These are phyloP conservation scores for Rhododendron vialii DNA, from an alignment of 148 eudicot species.

Conservation along the genomic window DNA sequence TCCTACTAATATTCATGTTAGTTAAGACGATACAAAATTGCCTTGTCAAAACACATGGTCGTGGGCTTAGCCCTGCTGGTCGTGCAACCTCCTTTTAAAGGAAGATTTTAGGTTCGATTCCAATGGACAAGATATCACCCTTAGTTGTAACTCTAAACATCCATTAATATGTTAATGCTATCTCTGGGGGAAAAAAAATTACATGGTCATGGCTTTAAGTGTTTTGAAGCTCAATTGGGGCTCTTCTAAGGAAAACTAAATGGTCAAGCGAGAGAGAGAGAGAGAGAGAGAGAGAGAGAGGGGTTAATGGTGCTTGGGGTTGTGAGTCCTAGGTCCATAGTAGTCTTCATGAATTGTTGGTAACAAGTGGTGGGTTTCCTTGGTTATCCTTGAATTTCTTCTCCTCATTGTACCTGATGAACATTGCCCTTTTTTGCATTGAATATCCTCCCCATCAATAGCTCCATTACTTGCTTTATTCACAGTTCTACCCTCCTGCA, in stretches of 20 bases:
- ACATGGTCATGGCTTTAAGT: slow-evolving; percentile 4
- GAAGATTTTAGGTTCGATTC: not conserved
- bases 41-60: not conserved
- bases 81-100: not conserved
- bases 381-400: slow-evolving; percentile 24
- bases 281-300: not conserved
- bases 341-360: slow-evolving; percentile 72
- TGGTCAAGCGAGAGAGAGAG: not conserved
- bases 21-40: slow-evolving; percentile 9
- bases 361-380: slow-evolving; percentile 45
- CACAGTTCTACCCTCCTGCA: not conserved
- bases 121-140: not conserved
- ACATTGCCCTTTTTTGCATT: slow-evolving; percentile 21
- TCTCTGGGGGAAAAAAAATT: not conserved
- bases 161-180: not conserved
- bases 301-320: slow-evolving; percentile 51
- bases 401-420: slow-evolving; percentile 38
- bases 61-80: not conserved
- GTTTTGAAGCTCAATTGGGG: not conserved
- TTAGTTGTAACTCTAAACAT: not conserved
- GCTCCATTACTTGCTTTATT: not conserved
- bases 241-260: not conserved
- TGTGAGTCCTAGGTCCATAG: slow-evolving; percentile 57
- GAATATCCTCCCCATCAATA: slow-evolving; percentile 3
- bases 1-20: not conserved